Conservation (phyloP, 2,329 filamentous ascomycete genomes). For the Fusarium neocosmosporiellum region DNA sequence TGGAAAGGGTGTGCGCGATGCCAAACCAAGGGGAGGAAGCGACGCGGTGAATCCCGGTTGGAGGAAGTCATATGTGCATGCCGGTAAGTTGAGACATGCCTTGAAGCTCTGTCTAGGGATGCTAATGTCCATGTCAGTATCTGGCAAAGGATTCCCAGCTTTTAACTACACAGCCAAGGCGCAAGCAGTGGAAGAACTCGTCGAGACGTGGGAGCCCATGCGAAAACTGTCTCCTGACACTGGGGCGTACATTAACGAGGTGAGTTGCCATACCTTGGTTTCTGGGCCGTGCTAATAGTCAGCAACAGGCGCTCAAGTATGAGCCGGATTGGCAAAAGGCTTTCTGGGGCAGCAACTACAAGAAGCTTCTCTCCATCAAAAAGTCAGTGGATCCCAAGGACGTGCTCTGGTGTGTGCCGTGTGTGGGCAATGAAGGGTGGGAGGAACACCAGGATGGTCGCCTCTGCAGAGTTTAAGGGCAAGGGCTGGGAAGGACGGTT, state of each 20-base stretch:
- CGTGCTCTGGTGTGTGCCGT: conserved; percentile 61
- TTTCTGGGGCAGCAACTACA: conserved; percentile 61
- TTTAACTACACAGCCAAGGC: conserved; percentile 48
- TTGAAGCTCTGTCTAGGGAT: fast-evolving
- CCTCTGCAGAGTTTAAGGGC: conserved; percentile 33
- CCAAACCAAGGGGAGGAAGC: conserved; percentile 56
- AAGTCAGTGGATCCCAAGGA: conserved; percentile 57
- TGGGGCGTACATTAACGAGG: conserved; percentile 61
- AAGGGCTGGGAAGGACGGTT: neutral
- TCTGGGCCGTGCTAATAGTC: fast-evolving
- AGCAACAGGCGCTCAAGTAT: conserved; percentile 47
- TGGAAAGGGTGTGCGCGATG: conserved; percentile 58
- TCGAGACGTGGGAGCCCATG: conserved; percentile 48
- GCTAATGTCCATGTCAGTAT: conserved; percentile 32
- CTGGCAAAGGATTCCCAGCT: conserved; percentile 42
- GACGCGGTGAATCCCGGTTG: conserved; percentile 64
- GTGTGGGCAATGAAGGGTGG: conserved; percentile 60
- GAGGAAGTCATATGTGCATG: conserved; percentile 57
- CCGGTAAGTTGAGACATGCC: conserved; percentile 51
- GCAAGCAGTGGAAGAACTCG: conserved; percentile 42
- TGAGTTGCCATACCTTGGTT: conserved; percentile 12
- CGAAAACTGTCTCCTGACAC: conserved; percentile 53
- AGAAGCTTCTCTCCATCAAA: conserved; percentile 58
- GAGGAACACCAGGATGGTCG: conserved; percentile 36
- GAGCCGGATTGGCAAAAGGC: conserved; percentile 52